Conservation (phyloP, 2,329 filamentous ascomycete species). For the Cryphonectria carpinicola region DNA sequence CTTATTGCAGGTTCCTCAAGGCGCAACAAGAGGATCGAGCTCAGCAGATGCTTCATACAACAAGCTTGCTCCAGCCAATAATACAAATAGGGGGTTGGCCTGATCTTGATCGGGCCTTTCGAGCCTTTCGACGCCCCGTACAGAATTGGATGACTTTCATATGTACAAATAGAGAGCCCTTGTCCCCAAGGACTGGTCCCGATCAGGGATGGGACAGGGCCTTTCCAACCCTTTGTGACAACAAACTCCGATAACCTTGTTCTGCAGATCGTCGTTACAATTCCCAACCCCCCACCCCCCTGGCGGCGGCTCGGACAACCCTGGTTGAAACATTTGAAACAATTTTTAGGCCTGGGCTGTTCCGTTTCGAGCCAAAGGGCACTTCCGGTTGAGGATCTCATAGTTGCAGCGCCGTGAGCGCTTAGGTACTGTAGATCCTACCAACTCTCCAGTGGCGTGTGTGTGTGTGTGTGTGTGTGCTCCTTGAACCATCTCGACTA, state of each 20-base stretch:
- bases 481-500: background rate
- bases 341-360: constrained; percentile 6
- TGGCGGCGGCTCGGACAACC: background rate
- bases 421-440: background rate
- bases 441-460: background rate
- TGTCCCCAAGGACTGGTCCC: background rate
- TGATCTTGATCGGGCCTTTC: background rate
- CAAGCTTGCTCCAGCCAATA: background rate
- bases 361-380: background rate
- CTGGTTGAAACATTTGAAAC: constrained; percentile 10
- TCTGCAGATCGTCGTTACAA: background rate
- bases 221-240: background rate
- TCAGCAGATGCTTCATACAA: background rate
- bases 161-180: background rate
- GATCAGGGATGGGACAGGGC: background rate
- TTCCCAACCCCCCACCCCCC: background rate
- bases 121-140: constrained; percentile 1
- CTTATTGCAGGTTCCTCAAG: background rate
- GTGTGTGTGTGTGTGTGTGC: background rate
- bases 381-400: background rate
- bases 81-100: background rate
- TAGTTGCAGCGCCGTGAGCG: background rate
- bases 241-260: background rate
- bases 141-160: background rate
- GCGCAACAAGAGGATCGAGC: background rate